Conservation (phyloP, 148 eudicot genomes). For the Amaranthus cruentus region DNA sequence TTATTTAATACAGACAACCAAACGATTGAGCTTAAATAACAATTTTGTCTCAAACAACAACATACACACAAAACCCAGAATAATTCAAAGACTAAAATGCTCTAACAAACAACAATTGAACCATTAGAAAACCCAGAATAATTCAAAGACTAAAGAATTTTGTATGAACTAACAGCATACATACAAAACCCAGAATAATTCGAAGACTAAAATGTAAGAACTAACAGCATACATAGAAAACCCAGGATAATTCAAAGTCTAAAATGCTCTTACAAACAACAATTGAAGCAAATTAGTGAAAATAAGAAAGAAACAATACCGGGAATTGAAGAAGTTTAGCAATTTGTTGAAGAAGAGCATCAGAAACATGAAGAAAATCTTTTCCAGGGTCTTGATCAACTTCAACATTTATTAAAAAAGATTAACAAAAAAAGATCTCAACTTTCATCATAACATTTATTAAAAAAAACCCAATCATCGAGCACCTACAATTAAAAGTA, state of each 20-base stretch:
- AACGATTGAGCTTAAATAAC: no score
- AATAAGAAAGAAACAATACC: slow-evolving; percentile 30
- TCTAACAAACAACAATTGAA: no score
- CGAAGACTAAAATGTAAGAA: not conserved
- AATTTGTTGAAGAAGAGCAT: slow-evolving; percentile 62
- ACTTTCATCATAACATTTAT: not conserved
- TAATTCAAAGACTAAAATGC: not conserved
- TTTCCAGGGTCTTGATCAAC: slow-evolving; percentile 78
- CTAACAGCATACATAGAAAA: not conserved
- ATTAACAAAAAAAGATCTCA: not conserved
- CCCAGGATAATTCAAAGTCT: not conserved
- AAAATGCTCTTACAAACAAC: not conserved
- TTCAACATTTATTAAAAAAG: no score
- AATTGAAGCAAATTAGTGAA: not conserved
- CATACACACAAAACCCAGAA: slow-evolving; percentile 8
- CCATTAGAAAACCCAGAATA: not conserved
- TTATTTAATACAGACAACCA: no score
- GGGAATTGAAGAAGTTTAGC: slow-evolving; percentile 95
- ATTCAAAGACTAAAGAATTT: not conserved
- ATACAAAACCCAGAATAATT: slow-evolving; percentile 5
- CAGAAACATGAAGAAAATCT: slow-evolving; percentile 72
- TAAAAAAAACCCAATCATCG: not conserved
- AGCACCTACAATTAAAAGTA: not conserved
- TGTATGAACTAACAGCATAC: not conserved
- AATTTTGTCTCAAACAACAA: not conserved